Evolutionary conservation across 805 yeast species (phyloP).

Genomic region (Ogataea nonfermentans): DNA sequence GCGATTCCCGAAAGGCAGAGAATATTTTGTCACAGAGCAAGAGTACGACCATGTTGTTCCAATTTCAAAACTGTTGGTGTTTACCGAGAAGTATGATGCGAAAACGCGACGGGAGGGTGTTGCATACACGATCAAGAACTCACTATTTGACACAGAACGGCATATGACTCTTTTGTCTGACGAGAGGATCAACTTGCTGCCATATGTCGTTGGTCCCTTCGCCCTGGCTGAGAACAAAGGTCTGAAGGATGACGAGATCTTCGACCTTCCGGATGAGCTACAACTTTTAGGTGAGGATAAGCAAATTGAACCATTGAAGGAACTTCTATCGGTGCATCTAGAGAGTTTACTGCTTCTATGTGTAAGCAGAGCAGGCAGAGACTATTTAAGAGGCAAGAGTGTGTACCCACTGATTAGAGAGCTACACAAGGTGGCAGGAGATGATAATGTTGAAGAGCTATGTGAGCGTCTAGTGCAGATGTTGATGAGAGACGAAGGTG

Average conservation of each 20-base stretch:
- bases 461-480: constrained; percentile 86
- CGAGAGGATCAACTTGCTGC: constrained; percentile 67
- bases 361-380: constrained; percentile 73
- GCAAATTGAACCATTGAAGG: constrained; percentile 66
- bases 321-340: constrained; percentile 66
- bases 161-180: constrained; percentile 63
- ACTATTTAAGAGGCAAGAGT: constrained; percentile 70
- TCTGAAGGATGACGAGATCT: constrained; percentile 79
- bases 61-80: constrained; percentile 73
- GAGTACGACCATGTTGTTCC: constrained; percentile 76
- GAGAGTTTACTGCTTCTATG: constrained; percentile 79
- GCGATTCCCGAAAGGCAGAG: constrained; percentile 69
- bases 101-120: constrained; percentile 86
- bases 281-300: constrained; percentile 77
- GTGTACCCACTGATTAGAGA: constrained; percentile 87
- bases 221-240: constrained; percentile 58
- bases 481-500: constrained; percentile 92
- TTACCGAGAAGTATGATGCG: constrained; percentile 77
- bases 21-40: constrained; percentile 71
- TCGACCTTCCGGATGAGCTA: constrained; percentile 83
- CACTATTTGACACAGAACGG: constrained; percentile 72
- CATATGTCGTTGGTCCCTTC: constrained; percentile 78
- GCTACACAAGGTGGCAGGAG: constrained; percentile 58
- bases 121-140: constrained; percentile 87
- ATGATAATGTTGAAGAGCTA: constrained; percentile 52